These are phyloP conservation scores for Wickerhamiella brachini DNA, from an alignment of 805 yeast species.

Conservation along the genomic window DNA sequence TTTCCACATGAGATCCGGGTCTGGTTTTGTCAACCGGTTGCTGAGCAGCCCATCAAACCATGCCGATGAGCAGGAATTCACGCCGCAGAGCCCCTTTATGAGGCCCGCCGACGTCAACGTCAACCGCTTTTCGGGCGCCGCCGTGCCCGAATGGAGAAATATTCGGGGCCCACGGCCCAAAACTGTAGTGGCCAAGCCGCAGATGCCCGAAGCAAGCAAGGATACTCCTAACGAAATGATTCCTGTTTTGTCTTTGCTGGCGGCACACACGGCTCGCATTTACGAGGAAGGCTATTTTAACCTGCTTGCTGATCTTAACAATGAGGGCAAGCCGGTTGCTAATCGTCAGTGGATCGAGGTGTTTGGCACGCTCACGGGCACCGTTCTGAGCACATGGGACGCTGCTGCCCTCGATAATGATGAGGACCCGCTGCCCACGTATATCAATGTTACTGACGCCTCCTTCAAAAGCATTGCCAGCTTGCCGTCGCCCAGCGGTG, in stretches of 20 bases:
- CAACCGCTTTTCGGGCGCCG: neutral
- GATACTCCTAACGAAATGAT: constrained; percentile 48
- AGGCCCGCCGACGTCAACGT: constrained; percentile 3
- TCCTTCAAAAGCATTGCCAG: constrained; percentile 57
- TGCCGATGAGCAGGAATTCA: neutral
- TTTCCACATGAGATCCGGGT: neutral
- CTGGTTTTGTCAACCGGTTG: neutral
- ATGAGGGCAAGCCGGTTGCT: constrained; percentile 70
- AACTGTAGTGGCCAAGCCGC: constrained; percentile 4
- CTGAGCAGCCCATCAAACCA: neutral
- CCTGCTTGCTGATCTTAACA: constrained; percentile 31
- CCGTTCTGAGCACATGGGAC: constrained; percentile 87
- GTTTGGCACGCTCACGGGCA: constrained; percentile 81
- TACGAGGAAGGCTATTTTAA: constrained; percentile 44
- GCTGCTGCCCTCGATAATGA: constrained; percentile 37
- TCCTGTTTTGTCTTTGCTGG: constrained; percentile 57
- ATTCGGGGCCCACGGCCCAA: neutral
- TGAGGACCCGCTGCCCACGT: constrained; percentile 60
- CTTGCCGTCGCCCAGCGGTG: constrained; percentile 52
- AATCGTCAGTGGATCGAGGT: constrained; percentile 85
- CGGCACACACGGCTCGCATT: constrained; percentile 54
- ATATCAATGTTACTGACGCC: constrained; percentile 85
- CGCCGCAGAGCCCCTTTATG: neutral
- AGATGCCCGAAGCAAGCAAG: constrained; percentile 17
- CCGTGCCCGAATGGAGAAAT: neutral